Evolutionary conservation across 1,139 yeast species (phyloP).

Genomic region (Yamadazyma sp.): DNA sequence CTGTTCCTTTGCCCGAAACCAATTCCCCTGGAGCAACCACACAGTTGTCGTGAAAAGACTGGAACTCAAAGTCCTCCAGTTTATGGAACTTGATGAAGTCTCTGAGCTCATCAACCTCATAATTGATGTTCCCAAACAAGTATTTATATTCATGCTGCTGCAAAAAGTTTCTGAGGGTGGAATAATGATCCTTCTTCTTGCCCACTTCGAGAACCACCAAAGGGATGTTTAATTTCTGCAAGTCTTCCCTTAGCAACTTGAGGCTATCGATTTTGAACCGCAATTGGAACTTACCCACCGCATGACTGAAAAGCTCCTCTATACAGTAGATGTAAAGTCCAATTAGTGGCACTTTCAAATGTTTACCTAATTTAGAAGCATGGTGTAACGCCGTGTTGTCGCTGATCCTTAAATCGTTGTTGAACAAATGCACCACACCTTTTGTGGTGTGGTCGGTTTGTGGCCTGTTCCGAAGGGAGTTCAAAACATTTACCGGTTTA

Average conservation of each 20-base stretch:
- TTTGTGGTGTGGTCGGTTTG: slow-evolving; percentile 3
- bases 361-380: slow-evolving; percentile 29
- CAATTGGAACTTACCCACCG: slow-evolving; percentile 42
- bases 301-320: slow-evolving; percentile 41
- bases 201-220: slow-evolving; percentile 34
- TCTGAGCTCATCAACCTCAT: slow-evolving; percentile 53
- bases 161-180: slow-evolving; percentile 24
- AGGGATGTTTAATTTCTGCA: slow-evolving; percentile 38
- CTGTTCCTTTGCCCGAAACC: slow-evolving; percentile 42
- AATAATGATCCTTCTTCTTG: slow-evolving; percentile 21
- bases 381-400: slow-evolving; percentile 42
- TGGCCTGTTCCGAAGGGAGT: slow-evolving; percentile 5
- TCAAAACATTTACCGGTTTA: slow-evolving; percentile 21
- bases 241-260: slow-evolving; percentile 24
- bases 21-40: slow-evolving; percentile 46
- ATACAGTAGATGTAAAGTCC: slow-evolving; percentile 41
- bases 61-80: slow-evolving; percentile 16
- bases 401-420: slow-evolving; percentile 39
- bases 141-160: slow-evolving; percentile 26
- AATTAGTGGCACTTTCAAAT: slow-evolving; percentile 26
- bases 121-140: slow-evolving; percentile 44
- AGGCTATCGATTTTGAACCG: slow-evolving; percentile 37
- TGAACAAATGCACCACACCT: slow-evolving; percentile 43
- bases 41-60: slow-evolving; percentile 47
- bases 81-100: slow-evolving; percentile 27